These are phyloP conservation scores for Aspergillus brunneoviolaceus DNA, from an alignment of 2,329 filamentous ascomycete genomes.

Conservation along the genomic window DNA sequence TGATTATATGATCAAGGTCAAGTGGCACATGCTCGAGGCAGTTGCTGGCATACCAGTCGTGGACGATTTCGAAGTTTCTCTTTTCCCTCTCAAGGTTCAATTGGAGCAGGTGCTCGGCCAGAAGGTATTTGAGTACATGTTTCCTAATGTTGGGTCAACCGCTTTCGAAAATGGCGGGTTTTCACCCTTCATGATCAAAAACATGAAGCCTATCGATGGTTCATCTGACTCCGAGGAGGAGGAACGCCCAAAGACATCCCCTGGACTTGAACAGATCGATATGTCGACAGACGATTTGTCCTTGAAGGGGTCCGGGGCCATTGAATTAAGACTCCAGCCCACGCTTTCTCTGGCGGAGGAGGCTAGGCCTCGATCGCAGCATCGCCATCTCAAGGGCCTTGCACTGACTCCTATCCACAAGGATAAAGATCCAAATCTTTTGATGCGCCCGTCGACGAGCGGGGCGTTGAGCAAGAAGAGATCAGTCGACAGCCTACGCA, in stretches of 20 bases:
- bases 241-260: slow-evolving; percentile 24
- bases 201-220: slow-evolving; percentile 52
- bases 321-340: slow-evolving; percentile 79
- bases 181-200: slow-evolving; percentile 53
- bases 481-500: slow-evolving; percentile 43
- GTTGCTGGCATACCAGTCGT: slow-evolving; percentile 97
- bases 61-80: slow-evolving; percentile 91
- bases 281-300: slow-evolving; percentile 47
- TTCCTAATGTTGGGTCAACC: slow-evolving; percentile 72
- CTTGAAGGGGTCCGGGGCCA: slow-evolving; percentile 65
- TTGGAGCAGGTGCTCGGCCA: slow-evolving; percentile 90
- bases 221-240: slow-evolving; percentile 46
- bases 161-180: slow-evolving; percentile 51
- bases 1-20: slow-evolving; percentile 86
- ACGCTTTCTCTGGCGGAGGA: slow-evolving; percentile 63
- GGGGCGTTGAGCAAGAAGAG: slow-evolving; percentile 39
- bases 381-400: slow-evolving; percentile 32
- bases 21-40: slow-evolving; percentile 97
- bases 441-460: slow-evolving; percentile 30
- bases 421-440: slow-evolving; percentile 21
- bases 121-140: slow-evolving; percentile 94
- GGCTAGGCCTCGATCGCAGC: slow-evolving; percentile 29
- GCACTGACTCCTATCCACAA: slow-evolving; percentile 36
- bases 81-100: slow-evolving; percentile 92
- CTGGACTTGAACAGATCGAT: slow-evolving; percentile 42